Base-by-base conservation (phyloP, 2,329 filamentous ascomycete species). In the Curvularia lunata region DNA sequence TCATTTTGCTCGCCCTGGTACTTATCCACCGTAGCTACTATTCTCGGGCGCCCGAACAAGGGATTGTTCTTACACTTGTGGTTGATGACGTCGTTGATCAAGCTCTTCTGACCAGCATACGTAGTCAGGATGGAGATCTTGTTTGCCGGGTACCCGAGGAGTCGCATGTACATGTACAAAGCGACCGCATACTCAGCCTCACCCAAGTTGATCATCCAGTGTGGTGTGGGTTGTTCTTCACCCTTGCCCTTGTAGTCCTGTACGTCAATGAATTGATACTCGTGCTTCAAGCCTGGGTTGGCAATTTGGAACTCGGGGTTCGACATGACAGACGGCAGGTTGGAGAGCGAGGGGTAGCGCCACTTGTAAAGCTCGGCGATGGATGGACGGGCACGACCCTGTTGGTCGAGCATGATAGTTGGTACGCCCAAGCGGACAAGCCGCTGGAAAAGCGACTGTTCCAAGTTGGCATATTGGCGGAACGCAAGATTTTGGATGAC, bases 1-100 rank as follows among this genome's bases (percentile, higher is more conserved):
- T 99, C 95, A 78, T 99, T 99, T 79, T 99, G 95, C 82, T 99
- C 95, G 75, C 95, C 96, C 80, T 99, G 95, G 72, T 98, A 99
- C 77, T 97, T 97, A 80, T 99, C 95, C 62, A 99, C 94, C 5
- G 96, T 99, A 3, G 91, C 93, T 27, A 99, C 91, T 52, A 90
- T 89, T 77, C 89, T 90, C 18, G 95, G 95, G 76, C 97, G 80
- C 8, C 94, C 93, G 78, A 99, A 99, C 19, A 98, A 81, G 2
- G 88, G 81, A 68, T 92, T 96, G 68, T 86, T 89, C 37, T 88
- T 89, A 77, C 95, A 99, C 57, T 95, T 85, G 73, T 96, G 91
- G 13, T 80, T 81, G 50, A 99, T 79, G 3, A 99, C 92, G 76
- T 99, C 94, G 68, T 85, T 88, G 59, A 99, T 91, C 68, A 99